Conservation (phyloP, 441 rosid genomes). For the Flueggea neowawraea region DNA sequence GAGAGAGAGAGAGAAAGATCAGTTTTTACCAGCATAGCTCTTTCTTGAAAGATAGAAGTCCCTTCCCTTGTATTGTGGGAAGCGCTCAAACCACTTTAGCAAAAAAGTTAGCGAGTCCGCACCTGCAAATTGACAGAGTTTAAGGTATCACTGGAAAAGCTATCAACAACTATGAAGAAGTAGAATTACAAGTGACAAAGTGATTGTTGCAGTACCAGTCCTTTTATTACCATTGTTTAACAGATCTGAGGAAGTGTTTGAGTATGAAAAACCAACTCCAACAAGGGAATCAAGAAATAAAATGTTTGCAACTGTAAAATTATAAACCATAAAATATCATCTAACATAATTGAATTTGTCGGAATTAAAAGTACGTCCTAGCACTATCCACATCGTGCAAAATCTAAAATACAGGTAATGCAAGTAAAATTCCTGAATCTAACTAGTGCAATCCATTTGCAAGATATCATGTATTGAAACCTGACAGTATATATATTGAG, state of each 20-base stretch:
- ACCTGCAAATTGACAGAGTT: conserved; percentile 40
- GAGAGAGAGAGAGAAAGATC: not conserved
- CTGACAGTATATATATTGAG: too few species aligned
- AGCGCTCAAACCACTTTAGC: conserved; percentile 87
- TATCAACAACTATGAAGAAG: conserved; percentile 6
- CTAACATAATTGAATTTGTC: not conserved
- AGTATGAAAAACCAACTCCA: conserved; percentile 91
- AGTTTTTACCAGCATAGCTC: conserved; percentile 79
- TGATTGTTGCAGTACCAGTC: conserved; percentile 53
- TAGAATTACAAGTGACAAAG: conserved; percentile 11
- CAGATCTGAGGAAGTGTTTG: conserved; percentile 83
- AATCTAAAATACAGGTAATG: too few species aligned
- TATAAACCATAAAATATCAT: not conserved
- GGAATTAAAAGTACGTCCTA: not conserved
- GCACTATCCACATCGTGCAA: too few species aligned
- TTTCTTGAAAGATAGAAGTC: conserved; percentile 84
- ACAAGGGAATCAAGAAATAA: conserved; percentile 86
- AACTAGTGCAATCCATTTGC: too few species aligned
- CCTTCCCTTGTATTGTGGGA: conserved; percentile 79
- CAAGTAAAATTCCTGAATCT: too few species aligned
- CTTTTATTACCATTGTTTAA: conserved; percentile 70
- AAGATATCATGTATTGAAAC: too few species aligned
- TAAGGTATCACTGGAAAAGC: conserved; percentile 13
- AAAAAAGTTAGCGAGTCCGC: conserved; percentile 71
- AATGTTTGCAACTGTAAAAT: conserved; percentile 72